Percentiles rank a stretch among this genome's conserved stretches.
These are phyloP conservation scores for Plasmodium knowlesi DNA, from an alignment of 169 alveolate species.

Conservation along the genomic window DNA sequence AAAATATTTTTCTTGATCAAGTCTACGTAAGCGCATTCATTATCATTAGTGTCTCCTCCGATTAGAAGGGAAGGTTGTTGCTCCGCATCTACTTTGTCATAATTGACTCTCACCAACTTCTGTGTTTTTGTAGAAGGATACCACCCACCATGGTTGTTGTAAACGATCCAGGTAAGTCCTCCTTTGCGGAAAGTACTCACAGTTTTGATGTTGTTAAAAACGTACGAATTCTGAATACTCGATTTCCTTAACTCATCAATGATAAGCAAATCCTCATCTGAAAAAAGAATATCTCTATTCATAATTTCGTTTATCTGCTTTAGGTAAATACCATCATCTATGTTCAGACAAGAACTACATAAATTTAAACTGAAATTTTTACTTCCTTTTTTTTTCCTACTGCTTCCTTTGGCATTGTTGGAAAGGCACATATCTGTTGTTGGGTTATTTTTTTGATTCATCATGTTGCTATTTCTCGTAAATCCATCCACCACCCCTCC, in stretches of 20 bases:
- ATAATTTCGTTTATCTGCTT: constrained; percentile 64
- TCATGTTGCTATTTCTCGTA: not conserved
- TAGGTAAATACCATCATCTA: constrained; percentile 44
- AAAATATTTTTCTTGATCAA: constrained; percentile 41
- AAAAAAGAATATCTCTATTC: constrained; percentile 19
- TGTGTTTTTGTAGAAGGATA: not conserved
- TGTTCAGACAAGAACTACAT: constrained; percentile 56
- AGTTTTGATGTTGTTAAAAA: constrained; percentile 26
- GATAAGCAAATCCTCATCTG: constrained; percentile 21
- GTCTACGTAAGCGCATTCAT: constrained; percentile 10
- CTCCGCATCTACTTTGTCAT: constrained; percentile 12
- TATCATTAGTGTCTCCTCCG: not conserved
- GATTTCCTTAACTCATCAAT: not conserved
- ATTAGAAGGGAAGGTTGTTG: not conserved
- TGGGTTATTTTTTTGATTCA: not conserved
- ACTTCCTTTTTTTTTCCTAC: constrained; percentile 29
- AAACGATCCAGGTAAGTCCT: constrained; percentile 82
- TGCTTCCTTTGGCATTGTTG: not conserved
- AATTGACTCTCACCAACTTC: not conserved
- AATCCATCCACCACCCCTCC: not conserved
- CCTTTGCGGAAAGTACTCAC: constrained; percentile 77
- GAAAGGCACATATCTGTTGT: not conserved
- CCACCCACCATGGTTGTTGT: constrained; percentile 19
- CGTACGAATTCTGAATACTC: not conserved
- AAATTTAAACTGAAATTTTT: constrained; percentile 47